Evolutionary conservation across 768 basidiomycete genomes (phyloP), one percentile per base, ranked within the genome.

Genomic region (Rhodotorula toruloides): DNA sequence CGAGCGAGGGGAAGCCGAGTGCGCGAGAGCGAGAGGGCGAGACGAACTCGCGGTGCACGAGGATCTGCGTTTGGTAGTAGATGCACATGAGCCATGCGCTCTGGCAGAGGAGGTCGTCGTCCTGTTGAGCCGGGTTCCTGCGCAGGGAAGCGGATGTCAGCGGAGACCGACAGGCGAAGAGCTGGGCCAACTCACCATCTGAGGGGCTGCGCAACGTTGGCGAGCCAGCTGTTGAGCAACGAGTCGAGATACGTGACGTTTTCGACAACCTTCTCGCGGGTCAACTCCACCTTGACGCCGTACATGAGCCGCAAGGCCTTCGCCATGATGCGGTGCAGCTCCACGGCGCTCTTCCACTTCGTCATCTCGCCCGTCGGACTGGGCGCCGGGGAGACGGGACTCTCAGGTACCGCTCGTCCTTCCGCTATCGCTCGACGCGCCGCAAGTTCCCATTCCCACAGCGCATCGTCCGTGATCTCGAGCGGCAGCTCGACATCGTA

Each of bases 41-140:
- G 61, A 91, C 85, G 77, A 89, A 90, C 0, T 88, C 86, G 4
- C 88, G 85, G 76, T 90, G 88, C 44, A 89, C 34, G 11, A n/a
- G 14, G 29, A 34, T 50, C 71, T 77, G 76, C 42, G 70, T 68
- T 61, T 86, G 81, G 71, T 88, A 83, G 74, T 86, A 90, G 11
- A 82, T 78, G 27, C 81, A 78, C 60, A 83, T 81, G 6, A 89
- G 79, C 6, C 78, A 77, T 2, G 84, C 85, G 2, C 85, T 85
- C 75, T 87, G 85, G 49, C 82, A 79, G 67, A 86, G 81, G 61
- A 84, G 82, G 3, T 78, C 65, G 1, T 79, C 74, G 72, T 85
- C 78, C 55, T 81, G 76, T 27, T 81, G 81, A 39, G 81, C 77
- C 29, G 83, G 80, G 58, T 84, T 81, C 83, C 87, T 87, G 39